Evolutionary conservation across 805 yeast genomes (phyloP).

Genomic region (Metschnikowia matae): DNA sequence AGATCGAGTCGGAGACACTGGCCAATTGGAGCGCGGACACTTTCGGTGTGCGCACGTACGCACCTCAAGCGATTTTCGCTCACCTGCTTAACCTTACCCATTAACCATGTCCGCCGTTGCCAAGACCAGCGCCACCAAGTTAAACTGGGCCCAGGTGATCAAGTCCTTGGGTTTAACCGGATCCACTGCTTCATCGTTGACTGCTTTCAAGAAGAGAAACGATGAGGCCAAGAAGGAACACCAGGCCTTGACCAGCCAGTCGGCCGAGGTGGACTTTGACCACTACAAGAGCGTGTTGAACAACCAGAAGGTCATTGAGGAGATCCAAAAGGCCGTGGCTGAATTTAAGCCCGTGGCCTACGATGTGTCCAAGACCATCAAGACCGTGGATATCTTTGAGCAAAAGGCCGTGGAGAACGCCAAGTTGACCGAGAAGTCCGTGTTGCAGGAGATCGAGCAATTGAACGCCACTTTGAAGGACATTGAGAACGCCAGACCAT

Average conservation of each 20-base stretch:
- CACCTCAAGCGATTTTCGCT: slow-evolving; percentile 6
- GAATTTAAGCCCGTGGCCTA: slow-evolving; percentile 79
- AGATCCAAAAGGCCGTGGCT: slow-evolving; percentile 72
- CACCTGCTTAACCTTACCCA: not conserved
- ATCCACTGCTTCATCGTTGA: slow-evolving; percentile 79
- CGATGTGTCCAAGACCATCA: slow-evolving; percentile 85
- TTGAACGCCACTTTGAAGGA: slow-evolving; percentile 85
- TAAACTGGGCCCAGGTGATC: slow-evolving; percentile 93
- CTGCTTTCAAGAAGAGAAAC: slow-evolving; percentile 95
- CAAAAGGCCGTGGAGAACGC: slow-evolving; percentile 95
- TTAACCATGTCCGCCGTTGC: slow-evolving; percentile 30
- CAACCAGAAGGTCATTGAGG: slow-evolving; percentile 74
- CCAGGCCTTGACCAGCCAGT: slow-evolving; percentile 64
- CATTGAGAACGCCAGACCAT: slow-evolving; percentile 96
- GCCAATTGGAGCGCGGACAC: slow-evolving; percentile 15
- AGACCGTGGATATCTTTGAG: slow-evolving; percentile 90
- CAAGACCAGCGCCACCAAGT: slow-evolving; percentile 71
- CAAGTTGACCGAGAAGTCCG: slow-evolving; percentile 85
- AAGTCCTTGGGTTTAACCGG: slow-evolving; percentile 90
- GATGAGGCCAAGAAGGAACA: slow-evolving; percentile 92
- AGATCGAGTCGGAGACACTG: slow-evolving; percentile 6
- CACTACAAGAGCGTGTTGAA: slow-evolving; percentile 76
- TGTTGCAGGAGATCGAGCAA: slow-evolving; percentile 77
- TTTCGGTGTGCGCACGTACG: slow-evolving; percentile 13
- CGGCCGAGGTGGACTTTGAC: slow-evolving; percentile 74